Percentiles rank a stretch among this genome's conserved stretches.
These are phyloP conservation scores for Talaromyces adpressus DNA, from an alignment of 495 filamentous ascomycete species.

Conservation along the genomic window DNA sequence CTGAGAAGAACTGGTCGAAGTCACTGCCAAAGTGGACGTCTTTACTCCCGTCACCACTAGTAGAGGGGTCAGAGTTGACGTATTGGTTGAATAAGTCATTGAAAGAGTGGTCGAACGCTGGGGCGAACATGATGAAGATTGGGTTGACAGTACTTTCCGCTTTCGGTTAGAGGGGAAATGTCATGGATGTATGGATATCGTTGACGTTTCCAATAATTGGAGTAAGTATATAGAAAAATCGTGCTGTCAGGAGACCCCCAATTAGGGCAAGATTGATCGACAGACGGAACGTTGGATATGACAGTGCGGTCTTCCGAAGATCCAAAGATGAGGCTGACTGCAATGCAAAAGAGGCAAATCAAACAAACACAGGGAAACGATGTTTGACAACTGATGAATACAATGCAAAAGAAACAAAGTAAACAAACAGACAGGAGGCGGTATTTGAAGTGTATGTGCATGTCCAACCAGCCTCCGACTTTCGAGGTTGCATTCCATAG, in stretches of 20 bases:
- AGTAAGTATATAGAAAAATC: not conserved
- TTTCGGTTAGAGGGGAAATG: constrained; percentile 29
- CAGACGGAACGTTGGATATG: not conserved
- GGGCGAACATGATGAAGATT: constrained; percentile 38
- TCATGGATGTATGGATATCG: constrained; percentile 6
- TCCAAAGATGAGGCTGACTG: not conserved
- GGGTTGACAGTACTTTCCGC: constrained; percentile 29
- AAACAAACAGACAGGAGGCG: constrained; percentile 38
- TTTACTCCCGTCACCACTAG: constrained; percentile 34
- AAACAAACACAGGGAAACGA: constrained; percentile 2
- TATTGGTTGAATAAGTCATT: constrained; percentile 48
- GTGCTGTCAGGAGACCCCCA: not conserved
- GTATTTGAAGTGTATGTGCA: constrained; percentile 36
- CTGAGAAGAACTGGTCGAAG: constrained; percentile 36
- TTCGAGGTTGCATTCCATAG: constrained; percentile 35
- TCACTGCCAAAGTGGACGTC: constrained; percentile 36
- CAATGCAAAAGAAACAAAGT: constrained; percentile 44
- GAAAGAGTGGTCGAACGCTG: constrained; percentile 43
- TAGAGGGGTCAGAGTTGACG: constrained; percentile 37
- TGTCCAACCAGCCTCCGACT: constrained; percentile 30
- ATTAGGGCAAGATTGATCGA: constrained; percentile 5
- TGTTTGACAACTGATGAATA: constrained; percentile 10
- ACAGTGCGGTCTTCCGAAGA: not conserved
- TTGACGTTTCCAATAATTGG: constrained; percentile 11
- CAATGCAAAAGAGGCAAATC: constrained; percentile 7